Conservation (phyloP, 148 eudicot species). For the Nepenthes mirabilis region DNA sequence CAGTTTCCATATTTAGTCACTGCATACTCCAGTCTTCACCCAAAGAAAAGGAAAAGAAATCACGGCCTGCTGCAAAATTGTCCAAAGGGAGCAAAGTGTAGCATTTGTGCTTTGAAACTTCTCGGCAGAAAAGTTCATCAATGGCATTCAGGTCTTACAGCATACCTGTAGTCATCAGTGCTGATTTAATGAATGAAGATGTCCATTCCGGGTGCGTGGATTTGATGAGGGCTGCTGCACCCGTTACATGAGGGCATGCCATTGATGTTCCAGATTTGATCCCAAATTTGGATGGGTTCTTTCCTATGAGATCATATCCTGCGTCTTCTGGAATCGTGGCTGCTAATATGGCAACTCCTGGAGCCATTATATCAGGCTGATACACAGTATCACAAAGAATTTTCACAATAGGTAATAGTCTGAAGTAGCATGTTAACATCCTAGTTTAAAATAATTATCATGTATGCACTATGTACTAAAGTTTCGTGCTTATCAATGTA, state of each 20-base stretch:
- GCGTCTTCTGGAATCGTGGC: slow-evolving; percentile 31
- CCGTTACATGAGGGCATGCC: slow-evolving; percentile 77
- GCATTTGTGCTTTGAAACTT: not conserved
- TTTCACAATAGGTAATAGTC: slow-evolving; percentile 1
- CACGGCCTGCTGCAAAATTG: not conserved
- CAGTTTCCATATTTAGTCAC: not conserved
- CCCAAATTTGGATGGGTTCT: slow-evolving; percentile 22
- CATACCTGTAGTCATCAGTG: slow-evolving; percentile 73
- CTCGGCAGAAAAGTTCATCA: not conserved
- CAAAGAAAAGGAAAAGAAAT: too few species aligned
- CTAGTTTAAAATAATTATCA: not conserved
- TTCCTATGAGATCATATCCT: slow-evolving; percentile 17
- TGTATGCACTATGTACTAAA: not conserved
- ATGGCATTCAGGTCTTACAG: not conserved
- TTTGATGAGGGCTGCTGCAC: slow-evolving; percentile 50
- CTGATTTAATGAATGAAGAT: slow-evolving; percentile 49
- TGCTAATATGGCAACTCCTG: slow-evolving; percentile 61
- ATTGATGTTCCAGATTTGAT: slow-evolving; percentile 68
- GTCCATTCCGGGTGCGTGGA: slow-evolving; percentile 45
- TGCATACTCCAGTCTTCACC: not conserved
- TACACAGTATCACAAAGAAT: not conserved
- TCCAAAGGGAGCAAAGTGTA: not conserved
- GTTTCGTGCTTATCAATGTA: not conserved
- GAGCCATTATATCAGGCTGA: slow-evolving; percentile 72
- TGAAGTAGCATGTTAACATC: not conserved